Percentiles rank a stretch among this genome's conserved stretches.
Evolutionary conservation across 1,284 basidiomycete species (phyloP).

Genomic region (Ganoderma meredithae): DNA sequence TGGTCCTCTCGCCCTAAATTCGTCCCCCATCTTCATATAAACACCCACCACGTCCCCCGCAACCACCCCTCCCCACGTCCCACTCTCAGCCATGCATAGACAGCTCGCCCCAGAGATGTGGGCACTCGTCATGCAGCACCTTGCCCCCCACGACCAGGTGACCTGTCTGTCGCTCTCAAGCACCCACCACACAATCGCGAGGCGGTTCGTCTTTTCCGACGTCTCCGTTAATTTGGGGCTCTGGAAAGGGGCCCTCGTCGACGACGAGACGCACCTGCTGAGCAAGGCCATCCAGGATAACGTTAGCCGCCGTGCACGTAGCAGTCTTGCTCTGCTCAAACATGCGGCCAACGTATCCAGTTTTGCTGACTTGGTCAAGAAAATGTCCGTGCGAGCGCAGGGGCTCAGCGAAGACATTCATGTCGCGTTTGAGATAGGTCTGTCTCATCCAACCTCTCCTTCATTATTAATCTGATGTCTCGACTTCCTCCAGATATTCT

Average conservation of each 20-base stretch:
- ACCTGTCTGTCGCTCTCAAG: constrained; percentile 1
- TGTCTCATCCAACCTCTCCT: not conserved
- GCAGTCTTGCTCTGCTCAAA: not conserved
- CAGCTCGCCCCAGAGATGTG: constrained; percentile 3
- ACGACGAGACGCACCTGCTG: not conserved
- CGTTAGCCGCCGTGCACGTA: constrained; percentile 4
- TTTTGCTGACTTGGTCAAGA: constrained; percentile 4
- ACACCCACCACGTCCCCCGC: not conserved
- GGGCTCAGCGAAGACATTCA: not conserved
- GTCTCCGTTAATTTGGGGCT: not conserved
- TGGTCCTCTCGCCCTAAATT: not conserved
- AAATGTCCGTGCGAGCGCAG: constrained; percentile 1
- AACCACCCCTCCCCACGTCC: not conserved
- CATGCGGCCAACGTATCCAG: not conserved
- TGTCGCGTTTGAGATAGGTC: not conserved
- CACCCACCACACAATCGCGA: constrained; percentile 1
- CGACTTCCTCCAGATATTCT: not conserved
- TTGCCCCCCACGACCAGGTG: not conserved
- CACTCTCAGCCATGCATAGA: not conserved
- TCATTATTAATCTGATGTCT: not conserved
- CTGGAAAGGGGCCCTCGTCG: constrained; percentile 1
- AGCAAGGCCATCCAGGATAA: constrained; percentile 1
- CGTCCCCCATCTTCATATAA: constrained; percentile 6
- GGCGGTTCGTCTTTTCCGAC: constrained; percentile 8
- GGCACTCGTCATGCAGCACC: constrained; percentile 10